Percentiles rank a stretch among this genome's conserved stretches.
phyloP scores from a whole-genome alignment of 2,329 filamentous ascomycete species.

The Alternaria gansuensis region DNA sequence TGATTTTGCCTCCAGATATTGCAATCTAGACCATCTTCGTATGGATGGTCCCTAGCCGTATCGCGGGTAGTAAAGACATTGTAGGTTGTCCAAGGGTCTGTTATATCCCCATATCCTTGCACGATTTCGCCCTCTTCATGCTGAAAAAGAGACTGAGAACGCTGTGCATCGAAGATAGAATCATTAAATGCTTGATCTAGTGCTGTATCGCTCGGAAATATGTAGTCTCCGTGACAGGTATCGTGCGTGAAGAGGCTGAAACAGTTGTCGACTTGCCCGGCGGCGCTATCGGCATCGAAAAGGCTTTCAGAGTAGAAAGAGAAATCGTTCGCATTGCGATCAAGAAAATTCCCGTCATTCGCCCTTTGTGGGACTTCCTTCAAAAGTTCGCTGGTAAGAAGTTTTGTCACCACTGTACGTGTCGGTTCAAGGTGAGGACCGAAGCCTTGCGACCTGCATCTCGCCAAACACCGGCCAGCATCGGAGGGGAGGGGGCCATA shows the following conservation, averaged over 20 bases:
- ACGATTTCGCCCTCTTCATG: not conserved
- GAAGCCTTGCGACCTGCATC: too few species aligned
- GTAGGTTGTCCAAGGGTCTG: not conserved
- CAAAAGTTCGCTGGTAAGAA: not conserved
- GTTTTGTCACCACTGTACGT: not conserved
- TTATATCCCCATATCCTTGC: not conserved
- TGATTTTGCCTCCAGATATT: not conserved
- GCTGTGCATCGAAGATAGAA: not conserved
- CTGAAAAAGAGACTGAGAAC: not conserved
- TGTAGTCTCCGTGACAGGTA: accelerated
- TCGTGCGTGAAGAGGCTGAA: not conserved
- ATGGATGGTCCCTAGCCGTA: accelerated
- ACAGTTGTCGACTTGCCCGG: not conserved
- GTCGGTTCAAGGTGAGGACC: not conserved
- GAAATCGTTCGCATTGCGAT: not conserved
- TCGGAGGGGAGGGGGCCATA: not conserved
- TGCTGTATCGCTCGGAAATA: not conserved
- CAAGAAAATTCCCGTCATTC: not conserved
- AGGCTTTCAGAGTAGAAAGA: not conserved
- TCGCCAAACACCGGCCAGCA: too few species aligned
- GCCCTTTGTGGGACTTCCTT: not conserved
- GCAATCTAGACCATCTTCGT: not conserved
- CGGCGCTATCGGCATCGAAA: not conserved
- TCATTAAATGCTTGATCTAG: accelerated
- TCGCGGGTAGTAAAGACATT: too few species aligned